phyloP scores from a whole-genome alignment of 2,329 filamentous ascomycete genomes.

The Mycosphaerella sp. region DNA sequence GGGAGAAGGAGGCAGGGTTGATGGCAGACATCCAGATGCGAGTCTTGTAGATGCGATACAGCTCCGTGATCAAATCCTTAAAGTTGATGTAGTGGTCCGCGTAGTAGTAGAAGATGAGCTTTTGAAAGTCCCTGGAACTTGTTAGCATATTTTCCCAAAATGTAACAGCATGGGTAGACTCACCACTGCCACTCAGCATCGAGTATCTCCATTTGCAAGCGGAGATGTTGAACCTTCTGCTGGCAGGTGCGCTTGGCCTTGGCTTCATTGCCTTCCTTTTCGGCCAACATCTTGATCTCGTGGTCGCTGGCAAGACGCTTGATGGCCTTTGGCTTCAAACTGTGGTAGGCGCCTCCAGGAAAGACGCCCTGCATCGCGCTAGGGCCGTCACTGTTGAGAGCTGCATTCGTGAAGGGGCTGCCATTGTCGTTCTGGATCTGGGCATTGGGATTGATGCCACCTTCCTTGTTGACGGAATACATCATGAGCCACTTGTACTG shows the following conservation, averaged over 20 bases:
- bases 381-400: constrained; percentile 20
- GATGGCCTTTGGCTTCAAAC: constrained; percentile 93
- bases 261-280: constrained; percentile 96
- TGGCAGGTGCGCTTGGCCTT: constrained; percentile 96
- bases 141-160: constrained; percentile 4
- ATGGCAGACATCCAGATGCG: constrained; percentile 99
- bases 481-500: constrained; percentile 99
- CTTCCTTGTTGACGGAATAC: constrained; percentile 56
- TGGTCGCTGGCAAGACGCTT: constrained; percentile 88
- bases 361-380: constrained; percentile 25
- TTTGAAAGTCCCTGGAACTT: constrained; percentile 82
- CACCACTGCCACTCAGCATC: constrained; percentile 99
- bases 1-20: constrained; percentile 81
- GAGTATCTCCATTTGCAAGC: constrained; percentile 95
- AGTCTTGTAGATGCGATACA: constrained; percentile 99
- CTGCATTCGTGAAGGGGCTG: constrained; percentile 11
- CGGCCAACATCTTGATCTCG: constrained; percentile 79
- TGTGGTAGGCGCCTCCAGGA: constrained; percentile 37
- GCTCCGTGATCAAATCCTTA: constrained; percentile 90
- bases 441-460: constrained; percentile 32
- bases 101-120: constrained; percentile 98
- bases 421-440: constrained; percentile 26
- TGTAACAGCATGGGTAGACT: constrained; percentile 38
- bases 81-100: constrained; percentile 98
- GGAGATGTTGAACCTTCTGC: constrained; percentile 91